Evolutionary conservation across 2,329 filamentous ascomycete species (phyloP).

Genomic region (Hypocrella siamensis): DNA sequence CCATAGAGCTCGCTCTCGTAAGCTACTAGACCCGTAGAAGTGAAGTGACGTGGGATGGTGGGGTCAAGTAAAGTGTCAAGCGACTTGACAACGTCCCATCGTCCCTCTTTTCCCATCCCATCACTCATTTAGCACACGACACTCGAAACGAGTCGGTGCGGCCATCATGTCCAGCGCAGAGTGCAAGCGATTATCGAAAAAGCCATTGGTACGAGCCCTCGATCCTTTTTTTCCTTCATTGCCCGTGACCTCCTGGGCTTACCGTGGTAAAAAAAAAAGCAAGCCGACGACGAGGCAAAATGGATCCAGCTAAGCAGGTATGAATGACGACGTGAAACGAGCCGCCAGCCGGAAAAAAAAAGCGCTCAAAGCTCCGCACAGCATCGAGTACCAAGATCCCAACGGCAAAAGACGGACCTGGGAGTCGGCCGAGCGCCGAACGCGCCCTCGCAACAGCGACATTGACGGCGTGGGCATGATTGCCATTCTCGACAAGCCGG

Average conservation of each 20-base stretch:
- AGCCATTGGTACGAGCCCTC: not conserved
- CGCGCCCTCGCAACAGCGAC: conserved; percentile 41
- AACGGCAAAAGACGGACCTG: conserved; percentile 43
- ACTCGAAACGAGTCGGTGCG: no score
- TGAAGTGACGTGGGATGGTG: no score
- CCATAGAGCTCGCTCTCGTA: no score
- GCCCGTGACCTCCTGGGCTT: not conserved
- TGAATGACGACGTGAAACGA: not conserved
- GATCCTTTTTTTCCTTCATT: not conserved
- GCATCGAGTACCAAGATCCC: conserved; percentile 49
- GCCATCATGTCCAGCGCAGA: no score
- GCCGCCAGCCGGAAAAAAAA: not conserved
- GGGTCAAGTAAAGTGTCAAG: no score
- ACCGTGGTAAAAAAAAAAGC: not conserved
- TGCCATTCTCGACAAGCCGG: conserved; percentile 44
- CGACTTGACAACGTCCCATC: no score
- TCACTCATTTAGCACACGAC: no score
- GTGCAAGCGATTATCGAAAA: no score
- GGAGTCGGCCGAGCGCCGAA: conserved; percentile 60
- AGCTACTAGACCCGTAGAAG: no score
- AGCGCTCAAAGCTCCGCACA: conserved; percentile 10
- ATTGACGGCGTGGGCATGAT: conserved; percentile 63
- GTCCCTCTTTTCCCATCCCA: no score
- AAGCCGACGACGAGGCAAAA: not conserved
- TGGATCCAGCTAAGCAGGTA: not conserved